phyloP scores from a whole-genome alignment of 163 green algal genomes.

The Chlorella variabilis region DNA sequence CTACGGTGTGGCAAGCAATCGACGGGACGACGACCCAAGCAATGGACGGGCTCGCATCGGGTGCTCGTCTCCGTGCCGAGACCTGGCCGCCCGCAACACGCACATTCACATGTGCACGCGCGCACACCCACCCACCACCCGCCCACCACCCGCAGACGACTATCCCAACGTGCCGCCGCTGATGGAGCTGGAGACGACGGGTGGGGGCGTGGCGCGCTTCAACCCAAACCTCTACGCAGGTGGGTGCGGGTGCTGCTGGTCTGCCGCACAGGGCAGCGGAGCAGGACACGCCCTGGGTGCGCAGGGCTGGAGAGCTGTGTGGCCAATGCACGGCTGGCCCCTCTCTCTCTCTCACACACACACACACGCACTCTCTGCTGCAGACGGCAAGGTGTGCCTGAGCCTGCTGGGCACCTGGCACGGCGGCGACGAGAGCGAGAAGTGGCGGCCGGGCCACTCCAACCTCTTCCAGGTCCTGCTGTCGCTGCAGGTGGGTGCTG shows the following conservation, averaged over 20 bases:
- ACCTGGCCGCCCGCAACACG: too few relatives aligned
- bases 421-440: conserved; percentile 68
- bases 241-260: too few relatives aligned
- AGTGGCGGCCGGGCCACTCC: conserved; percentile 78
- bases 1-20: too few relatives aligned
- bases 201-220: conserved; percentile 74
- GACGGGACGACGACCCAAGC: too few relatives aligned
- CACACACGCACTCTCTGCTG: conserved; percentile 49
- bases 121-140: too few relatives aligned
- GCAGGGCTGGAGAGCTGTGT: too few relatives aligned
- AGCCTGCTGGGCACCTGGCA: conserved; percentile 90
- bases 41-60: too few relatives aligned
- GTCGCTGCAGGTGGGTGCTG: conserved; percentile 68
- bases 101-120: neutral
- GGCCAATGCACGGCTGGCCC: too few relatives aligned
- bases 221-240: conserved; percentile 83
- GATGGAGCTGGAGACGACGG: conserved; percentile 80
- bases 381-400: conserved; percentile 90
- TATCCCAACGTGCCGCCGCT: conserved; percentile 82
- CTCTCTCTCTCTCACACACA: neutral
- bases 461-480: conserved; percentile 82
- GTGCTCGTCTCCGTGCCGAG: too few relatives aligned
- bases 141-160: conserved; percentile 34
- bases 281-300: too few relatives aligned
- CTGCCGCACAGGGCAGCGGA: too few relatives aligned